Evolutionary conservation across 805 yeast genomes (phyloP).

Genomic region (Cyberlindnera meyerae): DNA sequence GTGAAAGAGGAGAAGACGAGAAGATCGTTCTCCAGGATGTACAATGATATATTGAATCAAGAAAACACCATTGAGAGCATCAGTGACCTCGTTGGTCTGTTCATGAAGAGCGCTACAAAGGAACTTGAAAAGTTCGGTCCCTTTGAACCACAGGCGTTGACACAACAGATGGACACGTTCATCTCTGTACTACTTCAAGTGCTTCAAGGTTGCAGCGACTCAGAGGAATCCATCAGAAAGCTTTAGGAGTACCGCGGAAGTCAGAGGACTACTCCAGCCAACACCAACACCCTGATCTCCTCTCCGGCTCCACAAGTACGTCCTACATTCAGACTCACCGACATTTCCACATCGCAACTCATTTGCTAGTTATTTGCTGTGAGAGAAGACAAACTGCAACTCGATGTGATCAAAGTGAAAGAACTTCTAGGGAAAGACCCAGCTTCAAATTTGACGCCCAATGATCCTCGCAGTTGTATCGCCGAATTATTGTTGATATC

Average conservation of each 20-base stretch:
- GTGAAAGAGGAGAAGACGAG: constrained; percentile 45
- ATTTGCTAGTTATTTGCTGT: constrained; percentile 46
- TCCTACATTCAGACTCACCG: constrained; percentile 51
- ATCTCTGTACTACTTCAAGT: constrained; percentile 14
- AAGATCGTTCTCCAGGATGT: constrained; percentile 55
- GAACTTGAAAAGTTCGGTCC: constrained; percentile 37
- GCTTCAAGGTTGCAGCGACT: constrained; percentile 17
- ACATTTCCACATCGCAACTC: constrained; percentile 48
- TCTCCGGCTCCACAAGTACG: constrained; percentile 1
- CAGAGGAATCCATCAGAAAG: constrained; percentile 37
- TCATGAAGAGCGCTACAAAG: constrained; percentile 48
- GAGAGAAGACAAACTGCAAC: constrained; percentile 46
- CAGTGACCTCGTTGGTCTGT: constrained; percentile 46
- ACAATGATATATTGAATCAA: constrained; percentile 48
- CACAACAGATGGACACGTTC: constrained; percentile 18
- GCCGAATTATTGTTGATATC: no score
- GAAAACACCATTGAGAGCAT: constrained; percentile 29
- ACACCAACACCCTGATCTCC: no score
- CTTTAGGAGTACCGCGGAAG: constrained; percentile 37
- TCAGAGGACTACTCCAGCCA: no score
- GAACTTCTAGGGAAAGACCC: no score
- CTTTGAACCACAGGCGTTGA: constrained; percentile 15
- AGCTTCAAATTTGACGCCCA: no score
- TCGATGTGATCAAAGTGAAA: constrained; percentile 43
- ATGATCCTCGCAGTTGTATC: no score